phyloP scores from a whole-genome alignment of 2,329 filamentous ascomycete genomes.

The Alternaria sp. region DNA sequence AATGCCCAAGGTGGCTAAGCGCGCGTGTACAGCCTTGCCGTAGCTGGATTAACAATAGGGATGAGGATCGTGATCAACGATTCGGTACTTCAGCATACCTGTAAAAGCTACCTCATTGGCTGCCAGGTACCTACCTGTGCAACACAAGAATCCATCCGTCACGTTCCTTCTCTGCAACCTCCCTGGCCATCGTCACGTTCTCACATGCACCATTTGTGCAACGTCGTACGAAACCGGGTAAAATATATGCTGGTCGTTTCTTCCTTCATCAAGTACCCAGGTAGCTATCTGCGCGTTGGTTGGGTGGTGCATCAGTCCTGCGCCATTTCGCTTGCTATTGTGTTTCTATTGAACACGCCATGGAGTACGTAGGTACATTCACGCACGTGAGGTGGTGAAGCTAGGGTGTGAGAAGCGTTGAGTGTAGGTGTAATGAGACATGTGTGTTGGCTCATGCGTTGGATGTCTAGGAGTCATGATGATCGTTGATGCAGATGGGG shows the following conservation, averaged over 20 bases:
- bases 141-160: background rate
- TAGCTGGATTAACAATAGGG: background rate
- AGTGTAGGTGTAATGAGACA: background rate
- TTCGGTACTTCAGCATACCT: background rate
- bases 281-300: background rate
- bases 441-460: background rate
- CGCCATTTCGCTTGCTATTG: background rate
- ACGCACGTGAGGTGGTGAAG: background rate
- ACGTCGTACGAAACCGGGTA: background rate
- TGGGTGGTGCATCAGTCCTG: background rate
- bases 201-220: background rate
- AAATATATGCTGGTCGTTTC: background rate
- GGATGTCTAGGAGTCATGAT: background rate
- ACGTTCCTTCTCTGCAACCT: background rate
- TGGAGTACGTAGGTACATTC: background rate
- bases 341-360: background rate
- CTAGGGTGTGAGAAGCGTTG: background rate
- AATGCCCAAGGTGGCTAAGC: background rate
- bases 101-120: accelerated
- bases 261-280: background rate
- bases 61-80: background rate
- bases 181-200: background rate
- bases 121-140: background rate
- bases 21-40: background rate
- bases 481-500: background rate